These are phyloP conservation scores for Xylaria polymorpha DNA, from an alignment of 2,329 filamentous ascomycete genomes.

Conservation along the genomic window DNA sequence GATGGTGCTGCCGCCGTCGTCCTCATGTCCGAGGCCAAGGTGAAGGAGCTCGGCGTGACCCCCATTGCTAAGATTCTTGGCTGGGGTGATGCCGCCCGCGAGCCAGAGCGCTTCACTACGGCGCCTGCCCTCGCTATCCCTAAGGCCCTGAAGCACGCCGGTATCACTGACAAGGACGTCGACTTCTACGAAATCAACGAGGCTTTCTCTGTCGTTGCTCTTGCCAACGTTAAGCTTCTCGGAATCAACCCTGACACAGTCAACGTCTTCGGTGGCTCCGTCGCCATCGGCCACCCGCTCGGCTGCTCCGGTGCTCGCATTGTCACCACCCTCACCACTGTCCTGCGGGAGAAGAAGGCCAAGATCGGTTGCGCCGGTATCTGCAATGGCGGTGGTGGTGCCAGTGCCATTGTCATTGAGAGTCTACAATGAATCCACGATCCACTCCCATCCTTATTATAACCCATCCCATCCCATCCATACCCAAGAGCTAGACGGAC, in stretches of 20 bases:
- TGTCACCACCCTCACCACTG: slow-evolving; percentile 87
- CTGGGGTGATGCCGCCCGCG: slow-evolving; percentile 93
- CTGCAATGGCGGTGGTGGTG: slow-evolving; percentile 97
- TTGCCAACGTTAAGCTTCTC: slow-evolving; percentile 96
- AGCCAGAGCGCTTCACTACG: slow-evolving; percentile 95
- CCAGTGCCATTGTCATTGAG: slow-evolving; percentile 93
- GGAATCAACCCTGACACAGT: slow-evolving; percentile 84
- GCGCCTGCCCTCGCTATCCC: slow-evolving; percentile 93
- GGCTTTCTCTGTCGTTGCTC: slow-evolving; percentile 95
- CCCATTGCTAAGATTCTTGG: slow-evolving; percentile 96
- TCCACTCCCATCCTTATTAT: slow-evolving; percentile 28
- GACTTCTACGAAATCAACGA: slow-evolving; percentile 99
- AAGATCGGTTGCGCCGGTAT: slow-evolving; percentile 96
- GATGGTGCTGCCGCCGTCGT: slow-evolving; percentile 94
- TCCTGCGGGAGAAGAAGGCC: slow-evolving; percentile 88
- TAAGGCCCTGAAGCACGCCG: slow-evolving; percentile 96
- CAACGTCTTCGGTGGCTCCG: slow-evolving; percentile 94
- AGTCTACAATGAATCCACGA: slow-evolving; percentile 54
- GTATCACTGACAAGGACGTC: slow-evolving; percentile 78
- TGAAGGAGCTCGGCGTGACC: slow-evolving; percentile 91
- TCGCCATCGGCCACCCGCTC: slow-evolving; percentile 94
- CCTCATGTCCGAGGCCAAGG: slow-evolving; percentile 91
- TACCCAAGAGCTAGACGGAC: slow-evolving; percentile 6
- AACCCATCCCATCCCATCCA: slow-evolving; percentile 16
- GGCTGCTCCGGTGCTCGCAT: slow-evolving; percentile 95